Base-by-base conservation (phyloP, 345 rosid species). In the Viola odorata region DNA sequence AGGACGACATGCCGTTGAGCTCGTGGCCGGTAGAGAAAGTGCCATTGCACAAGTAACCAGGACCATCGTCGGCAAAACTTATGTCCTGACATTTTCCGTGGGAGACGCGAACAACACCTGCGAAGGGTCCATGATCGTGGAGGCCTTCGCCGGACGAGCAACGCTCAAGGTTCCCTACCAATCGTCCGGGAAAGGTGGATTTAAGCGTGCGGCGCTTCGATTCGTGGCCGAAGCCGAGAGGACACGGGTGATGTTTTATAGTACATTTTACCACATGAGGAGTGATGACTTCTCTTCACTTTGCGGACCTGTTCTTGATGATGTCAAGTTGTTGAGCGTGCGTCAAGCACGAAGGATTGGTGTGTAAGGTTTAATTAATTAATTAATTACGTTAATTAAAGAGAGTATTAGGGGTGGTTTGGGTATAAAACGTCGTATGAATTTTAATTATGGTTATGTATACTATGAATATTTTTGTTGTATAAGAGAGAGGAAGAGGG, bases 271-370 rank as follows among this genome's bases (percentile, higher is more conserved):
- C 64, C 69, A 73, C 64, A 87, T 77, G 85, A 81, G 70, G 62
- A 81, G 73, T 5, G 92, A 87, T 57, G 76, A 84, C 71, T 79
- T 85, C 9, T 89, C 90, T 12, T 81, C 92, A 13, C 81, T 90
- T 0, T 90, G 97, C 50, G 97, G 97, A 11, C 95, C 95, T 12
- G 86, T 90, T 5, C 10, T 90, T 10, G 97, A 90, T 61, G 92
- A 84, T 45, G 82, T 87, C 41, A 85, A 67, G 72, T 71, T 87
- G 37, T 59, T 86, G 39, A 77, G 71, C 13, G 65, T 84, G 53
- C 70, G 78, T 41, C 70, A 40, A 5, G 37, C 74, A 6, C 12
- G 53, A 53, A 5, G 8, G 53, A 5, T 8, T 38, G 32, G 15
- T 6, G 17, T 12, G 48, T 7, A 7, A 9, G 41, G 39, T 12